Evolutionary conservation across 1,284 basidiomycete species (phyloP).

Genomic region (Acaromyces ingoldii): DNA sequence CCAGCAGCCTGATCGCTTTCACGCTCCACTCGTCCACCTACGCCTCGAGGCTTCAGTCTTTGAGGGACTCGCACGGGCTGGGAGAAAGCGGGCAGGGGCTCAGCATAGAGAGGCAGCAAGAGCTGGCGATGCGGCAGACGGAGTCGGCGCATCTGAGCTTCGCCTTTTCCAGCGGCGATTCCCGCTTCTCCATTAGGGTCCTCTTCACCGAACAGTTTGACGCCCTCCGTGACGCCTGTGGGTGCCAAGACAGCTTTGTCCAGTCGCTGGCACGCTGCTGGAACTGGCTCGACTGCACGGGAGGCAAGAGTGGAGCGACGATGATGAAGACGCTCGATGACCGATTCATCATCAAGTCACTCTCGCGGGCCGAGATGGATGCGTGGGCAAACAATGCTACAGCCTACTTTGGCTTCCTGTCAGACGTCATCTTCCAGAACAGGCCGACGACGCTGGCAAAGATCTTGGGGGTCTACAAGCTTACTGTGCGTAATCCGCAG

Average conservation of each 20-base stretch:
- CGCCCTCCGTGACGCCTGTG: conserved; percentile 81
- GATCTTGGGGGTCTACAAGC: conserved; percentile 90
- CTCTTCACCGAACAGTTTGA: conserved; percentile 97
- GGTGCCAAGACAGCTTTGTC: conserved; percentile 86
- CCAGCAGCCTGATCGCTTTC: conserved; percentile 94
- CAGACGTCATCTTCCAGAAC: conserved; percentile 56
- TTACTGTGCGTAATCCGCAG: conserved; percentile 80
- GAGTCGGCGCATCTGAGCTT: conserved; percentile 47
- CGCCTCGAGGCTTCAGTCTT: conserved; percentile 39
- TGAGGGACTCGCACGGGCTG: conserved; percentile 10
- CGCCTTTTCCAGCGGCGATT: conserved; percentile 60
- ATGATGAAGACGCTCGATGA: conserved; percentile 89
- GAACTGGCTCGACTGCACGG: conserved; percentile 86
- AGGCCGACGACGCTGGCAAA: conserved; percentile 92
- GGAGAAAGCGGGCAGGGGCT: too few species aligned
- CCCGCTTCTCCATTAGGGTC: conserved; percentile 86
- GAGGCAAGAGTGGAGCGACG: conserved; percentile 93
- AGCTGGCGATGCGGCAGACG: conserved; percentile 20
- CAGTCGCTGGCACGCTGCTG: conserved; percentile 89
- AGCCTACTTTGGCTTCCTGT: conserved; percentile 96
- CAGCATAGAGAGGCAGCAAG: too few species aligned
- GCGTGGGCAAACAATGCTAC: conserved; percentile 96
- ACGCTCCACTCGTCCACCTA: conserved; percentile 87
- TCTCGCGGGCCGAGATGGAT: conserved; percentile 85
- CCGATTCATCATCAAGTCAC: conserved; percentile 95